Evolutionary conservation across 768 basidiomycete species (phyloP), one percentile per base, ranked within the genome.

Genomic region (Trametes cingulata): DNA sequence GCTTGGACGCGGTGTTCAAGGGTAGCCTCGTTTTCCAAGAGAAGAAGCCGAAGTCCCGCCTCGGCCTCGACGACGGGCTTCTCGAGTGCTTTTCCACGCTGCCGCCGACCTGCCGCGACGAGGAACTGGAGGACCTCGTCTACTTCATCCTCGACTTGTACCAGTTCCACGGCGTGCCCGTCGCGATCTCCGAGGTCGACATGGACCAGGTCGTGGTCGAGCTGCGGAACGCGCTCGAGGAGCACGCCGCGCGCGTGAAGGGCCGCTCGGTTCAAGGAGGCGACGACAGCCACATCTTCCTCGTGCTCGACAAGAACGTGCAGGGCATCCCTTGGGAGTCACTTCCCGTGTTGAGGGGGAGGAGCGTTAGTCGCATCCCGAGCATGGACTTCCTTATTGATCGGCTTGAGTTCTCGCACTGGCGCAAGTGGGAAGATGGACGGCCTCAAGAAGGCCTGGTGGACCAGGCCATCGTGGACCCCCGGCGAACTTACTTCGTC

Each of bases 281-380:
- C 6, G 56, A 76, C 7, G 88, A 91, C 66, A 80, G 85, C 41
- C 96, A 98, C 69, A 73, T 87, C 36, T 96, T 98, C 76, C 77
- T 98, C 61, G 83, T 96, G 19, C 80, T 98, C 49, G 97, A 98
- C 73, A 92, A 91, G 74, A 87, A 91, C 59, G 76, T 95, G 12
- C 92, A 95, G 68, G 85, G 86, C 0, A 80, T 98, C 56, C 95
- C 97, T 2, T 98, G 96, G 96, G 97, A 98, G 74, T 95, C 90
- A 24, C 85, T 98, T 14, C 95, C 96, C 0, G 82, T 88, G 41
- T 75, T 98, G 12, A 82, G 92, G 41, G 92, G 90, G 9, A 80
- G 87, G 49, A 91, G 94, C 53, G 83, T 98, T 69, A 95, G 92
- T 69, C 88, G 97, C n/a, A 86, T 98, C 63, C 97, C 97, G 2